These are phyloP conservation scores for Breynia disticha DNA, from an alignment of 441 rosid genomes.

Conservation along the genomic window DNA sequence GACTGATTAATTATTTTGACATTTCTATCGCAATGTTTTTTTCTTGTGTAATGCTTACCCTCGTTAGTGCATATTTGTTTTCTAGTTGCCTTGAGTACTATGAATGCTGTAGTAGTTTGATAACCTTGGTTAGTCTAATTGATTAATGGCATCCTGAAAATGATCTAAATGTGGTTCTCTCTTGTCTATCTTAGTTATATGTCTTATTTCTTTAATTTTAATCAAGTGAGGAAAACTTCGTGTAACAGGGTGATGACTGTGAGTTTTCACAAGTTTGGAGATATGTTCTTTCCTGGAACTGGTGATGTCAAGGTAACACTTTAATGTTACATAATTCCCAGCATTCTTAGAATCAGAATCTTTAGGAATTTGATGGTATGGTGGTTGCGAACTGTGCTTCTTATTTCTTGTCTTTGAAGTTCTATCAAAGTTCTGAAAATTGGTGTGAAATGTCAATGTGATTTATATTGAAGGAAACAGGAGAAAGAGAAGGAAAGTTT, in stretches of 20 bases:
- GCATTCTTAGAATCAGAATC: not conserved
- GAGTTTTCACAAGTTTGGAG: slow-evolving; percentile 96
- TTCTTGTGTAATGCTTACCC: too few relatives aligned
- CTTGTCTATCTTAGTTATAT: not conserved
- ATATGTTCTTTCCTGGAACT: slow-evolving; percentile 95
- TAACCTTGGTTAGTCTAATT: slow-evolving; percentile 2
- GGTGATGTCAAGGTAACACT: slow-evolving; percentile 86
- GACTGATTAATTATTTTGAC: too few relatives aligned
- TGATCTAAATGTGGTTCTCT: not conserved
- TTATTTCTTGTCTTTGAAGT: not conserved
- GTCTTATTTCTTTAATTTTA: slow-evolving; percentile 6
- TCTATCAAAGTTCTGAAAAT: slow-evolving; percentile 1
- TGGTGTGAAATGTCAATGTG: slow-evolving; percentile 20
- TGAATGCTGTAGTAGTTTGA: not conserved
- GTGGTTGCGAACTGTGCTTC: not conserved
- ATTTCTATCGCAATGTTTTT: too few relatives aligned
- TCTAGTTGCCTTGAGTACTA: not conserved
- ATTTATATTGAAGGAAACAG: slow-evolving; percentile 65
- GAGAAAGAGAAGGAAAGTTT: slow-evolving; percentile 93
- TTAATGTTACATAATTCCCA: slow-evolving; percentile 5
- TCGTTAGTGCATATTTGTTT: not conserved
- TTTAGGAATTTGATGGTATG: not conserved
- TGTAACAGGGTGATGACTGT: slow-evolving; percentile 94
- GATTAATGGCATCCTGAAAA: slow-evolving; percentile 5
- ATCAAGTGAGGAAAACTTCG: slow-evolving; percentile 11